Evolutionary conservation across 208 protist species (phyloP).

Genomic region (Crithidia brevicula): DNA sequence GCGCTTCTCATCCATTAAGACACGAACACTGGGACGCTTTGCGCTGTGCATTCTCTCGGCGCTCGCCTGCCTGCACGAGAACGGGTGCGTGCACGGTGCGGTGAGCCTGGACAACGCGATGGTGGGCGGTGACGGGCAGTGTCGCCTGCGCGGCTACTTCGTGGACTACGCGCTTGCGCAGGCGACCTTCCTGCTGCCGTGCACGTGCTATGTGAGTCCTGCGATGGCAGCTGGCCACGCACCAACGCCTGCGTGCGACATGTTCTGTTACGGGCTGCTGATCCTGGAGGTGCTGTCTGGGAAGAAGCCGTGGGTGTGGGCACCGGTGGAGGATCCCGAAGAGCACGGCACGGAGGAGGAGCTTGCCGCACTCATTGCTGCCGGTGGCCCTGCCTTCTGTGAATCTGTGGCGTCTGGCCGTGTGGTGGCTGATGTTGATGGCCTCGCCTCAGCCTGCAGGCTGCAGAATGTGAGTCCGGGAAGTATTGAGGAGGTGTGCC

Average conservation of each 20-base stretch:
- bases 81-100: constrained; percentile 63
- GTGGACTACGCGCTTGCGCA: constrained; percentile 14
- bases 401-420: neutral
- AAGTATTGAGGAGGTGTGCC: too few species aligned
- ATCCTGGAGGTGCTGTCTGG: constrained; percentile 53
- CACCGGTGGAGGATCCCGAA: neutral
- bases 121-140: constrained; percentile 54
- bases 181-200: constrained; percentile 30
- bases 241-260: constrained; percentile 53
- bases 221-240: constrained; percentile 49
- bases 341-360: constrained; percentile 14
- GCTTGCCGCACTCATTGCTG: constrained; percentile 18
- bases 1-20: constrained; percentile 24
- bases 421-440: neutral
- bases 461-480: too few species aligned
- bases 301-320: constrained; percentile 39
- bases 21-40: constrained; percentile 41
- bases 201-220: constrained; percentile 66
- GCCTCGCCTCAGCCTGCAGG: too few species aligned
- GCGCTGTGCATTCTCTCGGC: constrained; percentile 48
- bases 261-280: constrained; percentile 63
- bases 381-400: neutral
- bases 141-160: constrained; percentile 67
- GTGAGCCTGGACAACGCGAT: constrained; percentile 68
- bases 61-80: constrained; percentile 56